Percentiles rank a stretch among this genome's conserved stretches.
Conservation (phyloP, 352 stramenopile species). For the Phytopythium aichiense region DNA sequence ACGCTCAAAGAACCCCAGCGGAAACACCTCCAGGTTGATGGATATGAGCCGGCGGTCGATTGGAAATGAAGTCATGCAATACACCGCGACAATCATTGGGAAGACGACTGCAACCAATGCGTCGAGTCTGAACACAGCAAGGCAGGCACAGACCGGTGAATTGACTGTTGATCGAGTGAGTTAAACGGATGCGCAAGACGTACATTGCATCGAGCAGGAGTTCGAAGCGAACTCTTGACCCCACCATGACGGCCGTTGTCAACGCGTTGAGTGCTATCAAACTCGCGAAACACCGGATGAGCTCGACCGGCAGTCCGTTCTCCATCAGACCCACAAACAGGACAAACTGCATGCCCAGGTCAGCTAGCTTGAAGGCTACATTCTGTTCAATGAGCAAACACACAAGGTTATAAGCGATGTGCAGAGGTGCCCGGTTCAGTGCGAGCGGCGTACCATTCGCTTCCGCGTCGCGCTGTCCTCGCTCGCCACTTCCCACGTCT, state of each 20-base stretch:
- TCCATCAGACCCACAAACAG: slow-evolving; percentile 14
- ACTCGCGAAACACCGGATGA: neutral
- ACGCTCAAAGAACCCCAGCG: slow-evolving; percentile 22
- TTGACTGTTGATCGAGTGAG: neutral
- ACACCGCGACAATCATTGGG: slow-evolving; percentile 26
- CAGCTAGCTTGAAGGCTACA: neutral
- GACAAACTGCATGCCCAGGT: slow-evolving; percentile 7
- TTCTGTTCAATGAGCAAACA: neutral
- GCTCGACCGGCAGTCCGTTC: slow-evolving; percentile 4
- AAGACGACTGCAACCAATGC: slow-evolving; percentile 26
- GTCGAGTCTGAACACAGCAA: slow-evolving; percentile 20
- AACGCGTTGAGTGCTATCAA: slow-evolving; percentile 6
- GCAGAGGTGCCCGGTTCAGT: neutral
- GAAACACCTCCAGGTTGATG: slow-evolving; percentile 33
- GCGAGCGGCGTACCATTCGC: neutral
- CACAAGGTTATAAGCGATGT: neutral
- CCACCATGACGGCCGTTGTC: neutral
- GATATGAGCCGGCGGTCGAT: slow-evolving; percentile 23
- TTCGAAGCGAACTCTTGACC: neutral
- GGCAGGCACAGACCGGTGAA: neutral
- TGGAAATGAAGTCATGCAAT: slow-evolving; percentile 26
- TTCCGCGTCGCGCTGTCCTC: neutral
- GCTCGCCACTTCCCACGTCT: neutral
- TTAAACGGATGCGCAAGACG: neutral
- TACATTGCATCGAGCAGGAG: slow-evolving; percentile 17